Evolutionary conservation across 169 alveolate genomes (phyloP).

Genomic region (Perkinsus olseni): DNA sequence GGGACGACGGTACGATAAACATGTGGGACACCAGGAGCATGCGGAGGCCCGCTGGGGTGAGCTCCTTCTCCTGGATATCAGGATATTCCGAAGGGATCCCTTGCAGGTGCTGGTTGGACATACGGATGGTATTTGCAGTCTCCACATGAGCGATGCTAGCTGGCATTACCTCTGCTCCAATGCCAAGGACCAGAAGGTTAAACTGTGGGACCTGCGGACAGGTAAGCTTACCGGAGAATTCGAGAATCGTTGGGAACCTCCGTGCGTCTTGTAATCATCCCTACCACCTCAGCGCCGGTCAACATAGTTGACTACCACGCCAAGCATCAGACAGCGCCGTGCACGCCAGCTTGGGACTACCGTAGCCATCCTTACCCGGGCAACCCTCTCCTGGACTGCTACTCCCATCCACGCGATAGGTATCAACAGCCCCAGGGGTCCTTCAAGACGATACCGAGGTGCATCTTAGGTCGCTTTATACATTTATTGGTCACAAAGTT

Average conservation of each 20-base stretch:
- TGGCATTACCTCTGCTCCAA: not conserved
- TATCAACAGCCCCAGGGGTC: not conserved
- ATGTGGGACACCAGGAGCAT: not conserved
- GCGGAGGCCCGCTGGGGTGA: not conserved
- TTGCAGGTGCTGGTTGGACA: not conserved
- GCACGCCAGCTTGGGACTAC: not conserved
- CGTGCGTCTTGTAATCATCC: too few relatives aligned
- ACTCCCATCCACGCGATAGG: not conserved
- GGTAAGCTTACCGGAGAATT: too few relatives aligned
- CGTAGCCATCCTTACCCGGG: not conserved
- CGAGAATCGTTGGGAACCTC: too few relatives aligned
- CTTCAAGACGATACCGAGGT: not conserved
- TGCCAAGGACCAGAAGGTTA: not conserved
- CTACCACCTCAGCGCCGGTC: not conserved
- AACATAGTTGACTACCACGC: not conserved
- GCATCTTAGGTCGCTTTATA: not conserved
- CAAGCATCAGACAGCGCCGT: not conserved
- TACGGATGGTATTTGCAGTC: not conserved
- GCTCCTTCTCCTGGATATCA: not conserved
- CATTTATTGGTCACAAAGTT: not conserved
- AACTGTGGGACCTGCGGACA: not conserved
- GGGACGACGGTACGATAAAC: not conserved
- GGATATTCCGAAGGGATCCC: not conserved
- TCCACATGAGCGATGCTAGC: not conserved
- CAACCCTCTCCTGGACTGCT: not conserved